Base-by-base conservation (phyloP, 202 grass and related monocot genomes). In the Setaria italica region DNA sequence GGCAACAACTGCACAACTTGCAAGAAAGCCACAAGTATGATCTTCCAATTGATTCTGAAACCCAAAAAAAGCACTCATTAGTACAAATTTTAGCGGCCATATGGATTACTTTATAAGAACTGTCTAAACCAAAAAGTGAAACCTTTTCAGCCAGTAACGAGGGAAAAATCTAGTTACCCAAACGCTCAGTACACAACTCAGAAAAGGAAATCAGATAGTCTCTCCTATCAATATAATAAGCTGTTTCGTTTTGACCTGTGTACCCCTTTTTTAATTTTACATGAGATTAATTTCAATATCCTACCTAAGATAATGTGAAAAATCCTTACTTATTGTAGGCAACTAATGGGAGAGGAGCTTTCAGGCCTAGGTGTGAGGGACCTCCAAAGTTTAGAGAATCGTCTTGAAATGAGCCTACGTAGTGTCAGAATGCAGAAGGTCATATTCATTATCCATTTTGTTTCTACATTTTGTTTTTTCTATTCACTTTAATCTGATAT, bases 1-100 rank as follows among this genome's bases (percentile, higher is more conserved):
- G 92, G 88, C 95, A 97, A 81, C 92, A 93, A 97, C 87, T 97
- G 87, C 95, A 85, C 77, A 91, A 91, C 82, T 97, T 97, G 89
- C 95, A 98, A 90, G 93, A 98, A 92, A 98, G 85, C 86, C 93
- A 98, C 82, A 90, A 87, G 91, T 98, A 95, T 83, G 82, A 82
- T 85, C 87, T 68, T 85, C 76, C 85, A 84, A 63, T 70, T 65
- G 59, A 89, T 84, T 89, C 87, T 95, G 68, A 76, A 97, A 64
- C 4, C 39, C 39, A 64, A 79, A 85, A 87, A 12, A 53, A 79
- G 47, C 48, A 84, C 32, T 14, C 7, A 45, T 76, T 29, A 90
- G 39, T 84, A 55, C 9, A 35, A 53, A 19, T 33, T 49, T 72
- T 53, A 4, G n/a, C 62, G 42, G 20, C 5, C 45, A 48, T 21